Percentiles rank a stretch among this genome's conserved stretches.
Evolutionary conservation across 1,284 basidiomycete genomes (phyloP).

Genomic region (Rhodotorula sp.): DNA sequence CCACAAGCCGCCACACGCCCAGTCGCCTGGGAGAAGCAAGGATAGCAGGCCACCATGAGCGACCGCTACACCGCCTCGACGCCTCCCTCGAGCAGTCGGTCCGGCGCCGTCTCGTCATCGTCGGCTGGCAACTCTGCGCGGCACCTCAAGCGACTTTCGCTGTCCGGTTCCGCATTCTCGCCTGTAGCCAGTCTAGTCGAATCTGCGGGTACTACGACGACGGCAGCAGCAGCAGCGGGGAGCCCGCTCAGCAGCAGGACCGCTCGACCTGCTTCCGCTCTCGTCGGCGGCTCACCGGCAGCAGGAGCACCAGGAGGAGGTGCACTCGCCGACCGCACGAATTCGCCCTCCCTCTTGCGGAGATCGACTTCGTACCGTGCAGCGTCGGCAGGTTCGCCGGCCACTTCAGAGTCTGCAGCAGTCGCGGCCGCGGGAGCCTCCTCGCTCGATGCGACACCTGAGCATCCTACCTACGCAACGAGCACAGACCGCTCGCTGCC

Average conservation of each 20-base stretch:
- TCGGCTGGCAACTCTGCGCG: not conserved
- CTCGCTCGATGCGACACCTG: not conserved
- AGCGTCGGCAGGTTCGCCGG: not conserved
- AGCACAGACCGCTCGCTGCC: constrained; percentile 18
- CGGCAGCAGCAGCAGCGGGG: too few relatives aligned
- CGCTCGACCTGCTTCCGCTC: too few relatives aligned
- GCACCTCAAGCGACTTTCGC: constrained; percentile 31
- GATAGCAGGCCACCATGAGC: not conserved
- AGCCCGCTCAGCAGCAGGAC: not conserved
- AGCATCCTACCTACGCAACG: not conserved
- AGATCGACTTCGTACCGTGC: constrained; percentile 12
- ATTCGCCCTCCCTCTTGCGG: constrained; percentile 8
- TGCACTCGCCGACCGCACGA: not conserved
- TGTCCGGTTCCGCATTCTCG: constrained; percentile 7
- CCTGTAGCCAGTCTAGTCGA: not conserved
- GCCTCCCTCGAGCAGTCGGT: not conserved
- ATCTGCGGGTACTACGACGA: not conserved
- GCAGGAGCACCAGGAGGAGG: not conserved
- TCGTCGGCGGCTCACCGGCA: not conserved
- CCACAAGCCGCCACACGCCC: too few relatives aligned
- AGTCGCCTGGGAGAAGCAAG: too few relatives aligned
- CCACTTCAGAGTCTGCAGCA: not conserved
- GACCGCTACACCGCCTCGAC: not conserved
- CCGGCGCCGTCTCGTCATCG: not conserved
- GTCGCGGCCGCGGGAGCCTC: not conserved